phyloP scores from a whole-genome alignment of 768 basidiomycete species.

The Mycena floridula region DNA sequence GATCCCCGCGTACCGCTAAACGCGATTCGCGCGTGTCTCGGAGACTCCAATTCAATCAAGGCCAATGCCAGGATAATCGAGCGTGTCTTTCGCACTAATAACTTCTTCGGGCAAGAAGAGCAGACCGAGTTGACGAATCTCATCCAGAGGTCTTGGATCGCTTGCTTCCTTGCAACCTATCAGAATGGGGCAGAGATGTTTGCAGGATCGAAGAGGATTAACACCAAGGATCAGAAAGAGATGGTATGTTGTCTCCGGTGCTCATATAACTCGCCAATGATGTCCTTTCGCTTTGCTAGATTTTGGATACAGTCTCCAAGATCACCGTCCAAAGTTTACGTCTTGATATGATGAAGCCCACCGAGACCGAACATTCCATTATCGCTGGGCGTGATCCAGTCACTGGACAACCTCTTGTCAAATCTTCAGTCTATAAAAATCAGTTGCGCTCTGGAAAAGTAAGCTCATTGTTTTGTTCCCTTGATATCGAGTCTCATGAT shows the following conservation, averaged over 20 bases:
- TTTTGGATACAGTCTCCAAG: conserved; percentile 38
- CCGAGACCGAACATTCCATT: conserved; percentile 35
- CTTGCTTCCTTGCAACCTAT: conserved; percentile 37
- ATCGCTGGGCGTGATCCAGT: conserved; percentile 15
- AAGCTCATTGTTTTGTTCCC: not conserved
- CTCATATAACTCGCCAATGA: conserved; percentile 13
- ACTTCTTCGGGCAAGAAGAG: conserved; percentile 21
- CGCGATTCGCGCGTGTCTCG: conserved; percentile 36
- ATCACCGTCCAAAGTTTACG: conserved; percentile 38
- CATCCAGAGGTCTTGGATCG: conserved; percentile 40
- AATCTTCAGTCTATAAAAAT: too few relatives aligned
- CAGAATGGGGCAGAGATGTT: conserved; percentile 37
- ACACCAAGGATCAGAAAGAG: conserved; percentile 31
- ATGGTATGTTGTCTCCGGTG: conserved; percentile 22
- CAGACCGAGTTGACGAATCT: conserved; percentile 24
- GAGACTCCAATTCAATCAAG: conserved; percentile 22
- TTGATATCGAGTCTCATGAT: not conserved
- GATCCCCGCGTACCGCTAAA: conserved; percentile 30
- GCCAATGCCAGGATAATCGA: conserved; percentile 31
- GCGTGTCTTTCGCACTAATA: conserved; percentile 29
- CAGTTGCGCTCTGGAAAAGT: too few relatives aligned
- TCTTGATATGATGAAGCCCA: conserved; percentile 43
- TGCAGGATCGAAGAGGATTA: conserved; percentile 33
- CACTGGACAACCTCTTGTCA: conserved; percentile 15
- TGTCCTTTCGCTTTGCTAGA: too few relatives aligned